Base-by-base conservation (phyloP, 2,329 filamentous ascomycete genomes). In the Neopestalotiopsis rosae region DNA sequence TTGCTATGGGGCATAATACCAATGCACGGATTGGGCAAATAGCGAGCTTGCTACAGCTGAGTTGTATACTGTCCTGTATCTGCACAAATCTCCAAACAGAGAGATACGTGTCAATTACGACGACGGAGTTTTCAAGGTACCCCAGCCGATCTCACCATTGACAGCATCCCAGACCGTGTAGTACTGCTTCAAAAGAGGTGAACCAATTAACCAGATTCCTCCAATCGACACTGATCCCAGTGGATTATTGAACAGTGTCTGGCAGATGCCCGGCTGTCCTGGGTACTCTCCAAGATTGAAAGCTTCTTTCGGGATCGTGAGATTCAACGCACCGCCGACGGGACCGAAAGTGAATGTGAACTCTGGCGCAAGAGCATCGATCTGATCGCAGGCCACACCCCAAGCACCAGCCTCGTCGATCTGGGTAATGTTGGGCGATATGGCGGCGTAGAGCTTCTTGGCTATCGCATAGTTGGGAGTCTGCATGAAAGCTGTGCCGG, bases 141-240 rank as follows among this genome's bases (percentile, higher is more conserved):
- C 62, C 62, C 62, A 77, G 1, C 76, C 77, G 14, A 79, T 65
- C 61, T 72, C 65, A 52, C 71, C 13, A 7, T 71, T 74, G 14
- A 71, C 65, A 0, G 74, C 76, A 70, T 81, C 75, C 79, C 78
- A 81, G 0, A 78, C 76, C 0, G 79, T 81, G 67, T 81, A 81
- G 66, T 80, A 80, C 10, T 74, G 70, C 74, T 80, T 77, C 32
- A 81, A 66, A 14, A 79, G 69, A 4, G 79, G 77, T 1, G 73
- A 76, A 0, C 80, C 80, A 6, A 79, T 61, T 5, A 81, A 66
- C 78, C 79, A 81, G 4, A 74, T 70, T 45, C 72, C 71, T 62
- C 72, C 71, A 2, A 74, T 65, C 0, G 67, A 66, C 28, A 71
- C 61, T 17, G 42, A 24, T 38, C 42, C 62, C 12, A 65, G 62